Conservation (phyloP, 352 stramenopile genomes). For the Hyaloperonospora arabidopsidis region DNA sequence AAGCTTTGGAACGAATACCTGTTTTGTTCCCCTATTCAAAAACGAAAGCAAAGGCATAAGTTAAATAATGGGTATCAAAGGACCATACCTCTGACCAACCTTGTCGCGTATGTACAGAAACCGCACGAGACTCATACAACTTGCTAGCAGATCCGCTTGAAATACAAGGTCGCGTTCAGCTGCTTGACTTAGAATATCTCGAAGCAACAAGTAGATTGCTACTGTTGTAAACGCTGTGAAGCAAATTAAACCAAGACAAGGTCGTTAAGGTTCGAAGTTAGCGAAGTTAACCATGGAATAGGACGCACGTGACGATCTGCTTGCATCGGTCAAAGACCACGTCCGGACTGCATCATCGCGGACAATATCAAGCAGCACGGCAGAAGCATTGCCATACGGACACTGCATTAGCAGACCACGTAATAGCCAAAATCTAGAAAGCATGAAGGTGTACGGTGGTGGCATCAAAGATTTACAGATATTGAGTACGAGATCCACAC, state of each 20-base stretch:
- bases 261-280: slow-evolving; percentile 3
- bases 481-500: background rate
- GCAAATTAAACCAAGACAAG: background rate
- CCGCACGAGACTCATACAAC: slow-evolving; percentile 52
- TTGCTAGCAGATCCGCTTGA: slow-evolving; percentile 56
- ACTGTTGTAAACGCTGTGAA: slow-evolving; percentile 22
- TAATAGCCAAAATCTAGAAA: slow-evolving; percentile 44
- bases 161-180: slow-evolving; percentile 53
- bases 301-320: slow-evolving; percentile 26
- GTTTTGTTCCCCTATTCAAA: slow-evolving; percentile 27
- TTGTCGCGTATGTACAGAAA: slow-evolving; percentile 64
- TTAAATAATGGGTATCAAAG: background rate
- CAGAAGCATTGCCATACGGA: slow-evolving; percentile 64
- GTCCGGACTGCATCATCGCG: slow-evolving; percentile 34
- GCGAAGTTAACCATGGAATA: background rate
- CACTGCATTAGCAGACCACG: slow-evolving; percentile 39
- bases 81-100: slow-evolving; percentile 18
- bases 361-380: slow-evolving; percentile 55
- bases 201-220: slow-evolving; percentile 27
- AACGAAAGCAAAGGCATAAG: background rate
- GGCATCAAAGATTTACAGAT: background rate
- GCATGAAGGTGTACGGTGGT: background rate
- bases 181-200: slow-evolving; percentile 31
- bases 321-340: slow-evolving; percentile 28
- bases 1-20: slow-evolving; percentile 22